These are phyloP conservation scores for Vinca major DNA, from an alignment of 305 asterid genomes.

Conservation along the genomic window DNA sequence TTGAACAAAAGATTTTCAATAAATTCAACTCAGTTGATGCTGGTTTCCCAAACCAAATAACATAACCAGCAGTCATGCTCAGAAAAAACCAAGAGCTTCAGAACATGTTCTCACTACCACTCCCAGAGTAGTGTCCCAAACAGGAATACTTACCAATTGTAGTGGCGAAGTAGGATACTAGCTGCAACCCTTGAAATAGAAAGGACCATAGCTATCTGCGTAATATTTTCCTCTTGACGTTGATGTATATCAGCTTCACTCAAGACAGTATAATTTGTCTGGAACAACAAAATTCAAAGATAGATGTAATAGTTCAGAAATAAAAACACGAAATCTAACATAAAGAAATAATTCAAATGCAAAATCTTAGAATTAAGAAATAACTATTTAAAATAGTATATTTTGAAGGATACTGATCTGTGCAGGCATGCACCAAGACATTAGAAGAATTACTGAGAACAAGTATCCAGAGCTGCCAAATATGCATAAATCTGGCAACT, in stretches of 20 bases:
- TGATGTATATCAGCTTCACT: conserved; percentile 68
- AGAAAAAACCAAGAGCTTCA: background rate
- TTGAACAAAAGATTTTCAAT: background rate
- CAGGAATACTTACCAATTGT: conserved; percentile 58
- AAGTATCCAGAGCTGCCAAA: background rate
- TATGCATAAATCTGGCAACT: background rate
- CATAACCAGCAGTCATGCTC: background rate
- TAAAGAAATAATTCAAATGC: background rate
- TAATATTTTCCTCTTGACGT: conserved; percentile 69
- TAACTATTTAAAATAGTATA: background rate
- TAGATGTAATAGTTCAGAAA: conserved; percentile 13
- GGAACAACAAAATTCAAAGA: conserved; percentile 12
- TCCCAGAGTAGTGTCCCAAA: background rate
- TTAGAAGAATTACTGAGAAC: background rate
- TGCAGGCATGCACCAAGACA: background rate
- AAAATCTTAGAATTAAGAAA: background rate
- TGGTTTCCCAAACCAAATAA: background rate
- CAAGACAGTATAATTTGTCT: conserved; percentile 63
- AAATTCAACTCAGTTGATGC: background rate
- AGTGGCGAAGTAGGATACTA: conserved; percentile 78
- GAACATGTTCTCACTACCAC: background rate
- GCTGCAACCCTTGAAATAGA: conserved; percentile 83
- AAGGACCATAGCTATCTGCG: conserved; percentile 67
- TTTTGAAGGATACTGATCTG: background rate
- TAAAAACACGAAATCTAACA: background rate